These are phyloP conservation scores for Melastoma malabathricum DNA, from an alignment of 345 rosid species.

Conservation along the genomic window DNA sequence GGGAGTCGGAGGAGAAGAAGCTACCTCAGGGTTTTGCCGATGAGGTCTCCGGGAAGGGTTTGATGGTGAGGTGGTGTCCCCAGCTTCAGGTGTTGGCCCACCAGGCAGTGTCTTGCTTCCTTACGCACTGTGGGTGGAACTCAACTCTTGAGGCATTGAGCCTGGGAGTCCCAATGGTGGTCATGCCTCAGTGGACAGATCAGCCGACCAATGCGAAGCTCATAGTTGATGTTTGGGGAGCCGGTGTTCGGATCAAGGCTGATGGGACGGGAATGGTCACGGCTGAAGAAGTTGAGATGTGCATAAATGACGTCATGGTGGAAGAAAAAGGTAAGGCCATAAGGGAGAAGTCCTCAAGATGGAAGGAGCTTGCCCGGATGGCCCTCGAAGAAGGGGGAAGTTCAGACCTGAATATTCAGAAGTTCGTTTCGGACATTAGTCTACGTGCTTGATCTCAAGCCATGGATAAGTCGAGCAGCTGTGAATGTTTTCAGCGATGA, in stretches of 20 bases:
- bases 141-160: slow-evolving; percentile 5
- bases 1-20: slow-evolving; percentile 5
- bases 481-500: no score
- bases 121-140: slow-evolving; percentile 7
- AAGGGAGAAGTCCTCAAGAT: background rate
- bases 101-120: slow-evolving; percentile 1
- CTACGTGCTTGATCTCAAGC: no score
- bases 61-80: slow-evolving; percentile 3
- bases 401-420: slow-evolving; percentile 3
- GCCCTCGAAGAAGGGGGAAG: slow-evolving; percentile 8
- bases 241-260: background rate
- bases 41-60: background rate
- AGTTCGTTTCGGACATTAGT: background rate
- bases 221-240: slow-evolving; percentile 4
- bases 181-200: slow-evolving; percentile 10
- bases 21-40: background rate
- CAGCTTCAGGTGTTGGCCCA: slow-evolving; percentile 5
- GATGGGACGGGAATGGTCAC: slow-evolving; percentile 3
- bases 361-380: slow-evolving; percentile 4
- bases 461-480: no score
- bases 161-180: slow-evolving; percentile 4
- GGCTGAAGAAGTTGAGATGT: background rate
- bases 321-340: slow-evolving; percentile 7
- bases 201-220: slow-evolving; percentile 6
- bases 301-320: background rate